Evolutionary conservation across 1,284 basidiomycete genomes (phyloP), one percentile per base, ranked within the genome.

Genomic region (Microbotryum lychnidis-dioicae): DNA sequence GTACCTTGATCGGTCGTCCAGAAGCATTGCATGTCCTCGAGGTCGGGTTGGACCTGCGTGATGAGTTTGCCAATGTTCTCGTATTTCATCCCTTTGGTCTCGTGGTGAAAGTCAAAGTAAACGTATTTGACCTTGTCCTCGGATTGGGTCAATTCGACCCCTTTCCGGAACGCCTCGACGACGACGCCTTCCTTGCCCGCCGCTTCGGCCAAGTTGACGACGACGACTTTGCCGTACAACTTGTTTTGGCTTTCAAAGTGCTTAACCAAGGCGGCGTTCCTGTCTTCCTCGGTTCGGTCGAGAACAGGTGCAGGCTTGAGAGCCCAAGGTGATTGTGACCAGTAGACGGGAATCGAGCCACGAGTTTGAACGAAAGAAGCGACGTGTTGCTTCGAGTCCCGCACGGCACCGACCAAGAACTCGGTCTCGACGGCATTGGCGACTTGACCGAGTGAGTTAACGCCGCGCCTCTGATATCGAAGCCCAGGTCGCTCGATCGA

Each of bases 51-150:
- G 73, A 92, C 80, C 42, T 80, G 75, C n/a, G 80, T 76, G 58
- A 89, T 82, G 37, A 97, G 80, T 63, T 86, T 86, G 7, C 83
- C 82, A 57, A 97, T 91, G 63, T 94, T 93, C 77, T 96, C 92
- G 72, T 77, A 94, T 83, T 88, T 88, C 89, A 92, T 92, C 20
- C 91, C 90, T 72, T 82, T 86, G 7, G 88, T 94, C 75, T 93
- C 88, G 9, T 80, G 81, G 75, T 97, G 93, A 75, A 97, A 97
- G 73, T 96, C 37, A 42, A 42, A 42, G 16, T 42, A 16, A 1
- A 85, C 80, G 71, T 87, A 84, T 58, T 82, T 80, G 56, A 79
- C 76, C 49, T 79, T 76, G 16, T 70, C 64, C 21, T 61, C 54
- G 12, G 50, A 27, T 31, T 75, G 70, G 2, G 71, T 72, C 33